Conservation (phyloP, 2,329 filamentous ascomycete species). For the Arthrobotrys entomopaga region DNA sequence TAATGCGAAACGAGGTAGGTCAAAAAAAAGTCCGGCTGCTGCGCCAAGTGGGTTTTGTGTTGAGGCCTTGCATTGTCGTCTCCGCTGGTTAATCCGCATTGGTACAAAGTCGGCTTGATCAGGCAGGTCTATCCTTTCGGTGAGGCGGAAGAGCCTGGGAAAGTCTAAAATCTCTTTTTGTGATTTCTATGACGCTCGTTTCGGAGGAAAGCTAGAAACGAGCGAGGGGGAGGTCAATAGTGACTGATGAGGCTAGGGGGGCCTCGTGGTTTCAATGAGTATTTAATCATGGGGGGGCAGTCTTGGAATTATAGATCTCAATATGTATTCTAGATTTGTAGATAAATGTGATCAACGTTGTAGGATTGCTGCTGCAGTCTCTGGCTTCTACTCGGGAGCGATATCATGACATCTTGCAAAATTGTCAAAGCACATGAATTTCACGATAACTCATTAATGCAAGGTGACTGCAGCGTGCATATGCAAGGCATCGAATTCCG, state of each 20-base stretch:
- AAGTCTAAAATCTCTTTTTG: slow-evolving; percentile 6
- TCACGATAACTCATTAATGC: too few relatives aligned
- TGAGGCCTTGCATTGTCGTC: slow-evolving; percentile 41
- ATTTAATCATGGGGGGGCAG: background rate
- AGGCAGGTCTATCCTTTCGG: slow-evolving; percentile 42
- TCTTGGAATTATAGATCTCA: background rate
- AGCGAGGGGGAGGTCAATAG: background rate
- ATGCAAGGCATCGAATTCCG: background rate
- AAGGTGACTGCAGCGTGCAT: too few relatives aligned
- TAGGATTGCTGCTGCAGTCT: too few relatives aligned
- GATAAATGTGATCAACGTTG: too few relatives aligned
- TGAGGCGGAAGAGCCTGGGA: slow-evolving; percentile 12
- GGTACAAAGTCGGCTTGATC: slow-evolving; percentile 1
- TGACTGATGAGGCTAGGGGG: background rate
- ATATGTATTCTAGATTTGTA: too few relatives aligned
- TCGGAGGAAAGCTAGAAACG: background rate
- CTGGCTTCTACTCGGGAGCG: too few relatives aligned
- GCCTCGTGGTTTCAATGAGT: background rate
- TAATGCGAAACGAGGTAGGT: slow-evolving; percentile 51
- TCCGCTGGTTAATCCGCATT: slow-evolving; percentile 31
- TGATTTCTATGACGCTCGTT: background rate
- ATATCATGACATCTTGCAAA: too few relatives aligned
- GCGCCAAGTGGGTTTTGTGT: slow-evolving; percentile 37
- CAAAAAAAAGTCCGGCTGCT: slow-evolving; percentile 2
- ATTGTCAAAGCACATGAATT: too few relatives aligned